Base-by-base conservation (phyloP, 2,329 filamentous ascomycete species). In the Epichloe bromicola region DNA sequence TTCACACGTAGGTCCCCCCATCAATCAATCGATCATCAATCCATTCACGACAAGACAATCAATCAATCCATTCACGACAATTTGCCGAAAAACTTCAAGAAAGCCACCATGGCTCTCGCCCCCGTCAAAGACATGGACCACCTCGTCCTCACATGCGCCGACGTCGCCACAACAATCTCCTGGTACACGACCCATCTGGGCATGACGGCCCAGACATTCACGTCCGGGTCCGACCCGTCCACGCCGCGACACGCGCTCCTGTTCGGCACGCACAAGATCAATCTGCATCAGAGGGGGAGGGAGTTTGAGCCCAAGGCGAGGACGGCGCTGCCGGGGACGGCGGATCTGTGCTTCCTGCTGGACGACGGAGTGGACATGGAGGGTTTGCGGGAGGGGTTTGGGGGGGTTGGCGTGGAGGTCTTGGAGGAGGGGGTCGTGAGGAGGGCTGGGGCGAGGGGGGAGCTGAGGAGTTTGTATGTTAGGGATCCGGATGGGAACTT, bases 401-500 rank as follows among this genome's bases (percentile, higher is more conserved):
- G 69, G 14, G 63, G 60, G 2, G 69, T 66, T 36, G 71, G 70
- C 0, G 66, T 80, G 2, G 65, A 75, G 54, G 72, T 76, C 5
- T 61, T 72, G 1, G 75, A 80, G 53, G 75, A 73, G 75, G 80
- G 53, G 75, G 73, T 79, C 11, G 78, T 82, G 4, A 60, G 67
- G 12, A 66, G 80, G 44, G 81, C 74, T 0, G 80, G 80, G 2
- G 78, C 80, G 0, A 65, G 67, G 49, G 78, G 78, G 0, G 71
- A 65, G 51, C 64, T 83, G 43, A 65, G 70, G 49, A 82, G 79
- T 60, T 67, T 83, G 2, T 83, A 82, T 62, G 70, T 79, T 48
- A 66, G 78, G 38, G 79, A 83, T 62, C 78, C 78, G 2, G 80
- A 83, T 63, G 76, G 74, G 5, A 82, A 82, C 60, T 57, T 83